Evolutionary conservation across 805 yeast genomes (phyloP).

Genomic region (Wickerhamiella shivajii): DNA sequence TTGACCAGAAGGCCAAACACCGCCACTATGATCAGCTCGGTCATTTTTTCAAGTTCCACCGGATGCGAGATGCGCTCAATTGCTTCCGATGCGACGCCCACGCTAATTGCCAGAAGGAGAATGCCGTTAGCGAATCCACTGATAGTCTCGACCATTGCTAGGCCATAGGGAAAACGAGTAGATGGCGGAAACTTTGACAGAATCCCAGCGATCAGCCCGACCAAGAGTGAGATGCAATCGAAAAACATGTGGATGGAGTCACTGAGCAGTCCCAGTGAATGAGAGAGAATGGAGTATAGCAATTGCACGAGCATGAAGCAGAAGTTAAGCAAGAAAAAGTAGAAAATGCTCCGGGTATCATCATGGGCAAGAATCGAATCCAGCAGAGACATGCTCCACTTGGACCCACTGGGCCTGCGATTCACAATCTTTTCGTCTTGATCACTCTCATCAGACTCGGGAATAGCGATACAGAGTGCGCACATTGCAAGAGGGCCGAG

Average conservation of each 20-base stretch:
- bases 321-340: slow-evolving; percentile 70
- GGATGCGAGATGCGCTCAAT: slow-evolving; percentile 69
- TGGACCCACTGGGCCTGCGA: neutral
- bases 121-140: slow-evolving; percentile 96
- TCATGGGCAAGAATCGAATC: slow-evolving; percentile 33
- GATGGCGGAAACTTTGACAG: slow-evolving; percentile 44
- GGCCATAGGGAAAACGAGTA: slow-evolving; percentile 73
- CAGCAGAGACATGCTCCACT: slow-evolving; percentile 16
- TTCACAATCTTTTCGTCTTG: neutral
- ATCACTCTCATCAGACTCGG: slow-evolving; percentile 6
- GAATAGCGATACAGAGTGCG: slow-evolving; percentile 13
- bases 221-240: slow-evolving; percentile 79
- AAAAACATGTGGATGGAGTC: slow-evolving; percentile 94
- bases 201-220: slow-evolving; percentile 78
- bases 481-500: slow-evolving; percentile 12
- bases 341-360: slow-evolving; percentile 80
- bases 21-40: slow-evolving; percentile 75
- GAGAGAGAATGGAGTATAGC: slow-evolving; percentile 80
- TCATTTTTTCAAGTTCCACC: slow-evolving; percentile 59
- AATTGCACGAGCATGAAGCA: slow-evolving; percentile 91
- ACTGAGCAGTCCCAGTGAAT: slow-evolving; percentile 77
- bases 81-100: slow-evolving; percentile 78
- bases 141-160: slow-evolving; percentile 70
- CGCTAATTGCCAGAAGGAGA: slow-evolving; percentile 71
- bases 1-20: slow-evolving; percentile 75